Evolutionary conservation across 1,139 yeast genomes (phyloP).

Genomic region (Meyerozyma sp.): DNA sequence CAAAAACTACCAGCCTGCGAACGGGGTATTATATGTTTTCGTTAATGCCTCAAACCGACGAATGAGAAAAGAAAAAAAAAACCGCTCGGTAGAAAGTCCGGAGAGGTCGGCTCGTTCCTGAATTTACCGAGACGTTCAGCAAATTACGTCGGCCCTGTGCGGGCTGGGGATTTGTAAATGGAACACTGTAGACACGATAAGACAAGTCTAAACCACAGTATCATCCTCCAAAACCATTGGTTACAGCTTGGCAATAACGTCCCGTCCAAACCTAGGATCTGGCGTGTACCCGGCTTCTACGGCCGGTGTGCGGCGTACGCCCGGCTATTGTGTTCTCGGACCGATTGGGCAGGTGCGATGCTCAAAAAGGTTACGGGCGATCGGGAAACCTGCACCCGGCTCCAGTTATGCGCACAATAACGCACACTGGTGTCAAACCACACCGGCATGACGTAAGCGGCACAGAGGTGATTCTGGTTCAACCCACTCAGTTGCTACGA

Average conservation of each 20-base stretch:
- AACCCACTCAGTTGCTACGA: not conserved
- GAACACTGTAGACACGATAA: too few species aligned
- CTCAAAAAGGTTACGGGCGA: not conserved
- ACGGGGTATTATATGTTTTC: slow-evolving; percentile 1
- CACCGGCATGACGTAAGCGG: not conserved
- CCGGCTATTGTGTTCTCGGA: not conserved
- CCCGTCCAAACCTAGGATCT: not conserved
- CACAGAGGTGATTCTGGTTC: too few species aligned
- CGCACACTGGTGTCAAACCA: not conserved
- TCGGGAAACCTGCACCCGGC: not conserved
- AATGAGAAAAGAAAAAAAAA: slow-evolving; percentile 1
- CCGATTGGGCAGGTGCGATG: slow-evolving; percentile 1
- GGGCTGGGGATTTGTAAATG: not conserved
- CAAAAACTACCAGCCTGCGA: not conserved
- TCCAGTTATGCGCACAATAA: not conserved
- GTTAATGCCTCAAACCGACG: slow-evolving; percentile 2
- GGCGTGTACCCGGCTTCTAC: not conserved
- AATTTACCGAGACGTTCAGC: not conserved
- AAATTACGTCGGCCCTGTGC: not conserved
- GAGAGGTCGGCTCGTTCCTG: slow-evolving; percentile 1
- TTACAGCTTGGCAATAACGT: too few species aligned
- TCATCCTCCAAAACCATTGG: too few species aligned
- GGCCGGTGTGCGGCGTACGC: not conserved
- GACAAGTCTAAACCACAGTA: too few species aligned
- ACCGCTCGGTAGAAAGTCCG: not conserved